Conservation (phyloP, 495 filamentous ascomycete species). For the Penicillium silybi region DNA sequence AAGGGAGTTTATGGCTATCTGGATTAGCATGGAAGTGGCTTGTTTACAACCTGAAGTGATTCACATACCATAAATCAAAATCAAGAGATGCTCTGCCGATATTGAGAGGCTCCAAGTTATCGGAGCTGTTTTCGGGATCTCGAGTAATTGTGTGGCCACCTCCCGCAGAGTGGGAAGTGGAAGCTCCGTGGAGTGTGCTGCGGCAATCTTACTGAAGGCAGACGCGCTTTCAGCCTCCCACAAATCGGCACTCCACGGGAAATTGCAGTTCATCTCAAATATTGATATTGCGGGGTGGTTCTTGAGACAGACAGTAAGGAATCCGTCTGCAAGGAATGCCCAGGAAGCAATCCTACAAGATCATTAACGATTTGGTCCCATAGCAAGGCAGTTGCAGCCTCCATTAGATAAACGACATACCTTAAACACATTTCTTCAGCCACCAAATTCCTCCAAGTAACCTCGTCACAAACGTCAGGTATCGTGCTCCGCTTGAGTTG, state of each 20-base stretch:
- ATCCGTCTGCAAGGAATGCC: conserved; percentile 37
- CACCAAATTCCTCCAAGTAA: conserved; percentile 24
- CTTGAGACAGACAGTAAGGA: conserved; percentile 39
- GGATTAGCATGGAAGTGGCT: background rate
- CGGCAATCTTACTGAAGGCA: conserved; percentile 24
- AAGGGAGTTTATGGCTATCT: conserved; percentile 30
- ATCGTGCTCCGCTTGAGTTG: conserved; percentile 20
- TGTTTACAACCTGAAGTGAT: background rate
- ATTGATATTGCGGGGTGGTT: conserved; percentile 33
- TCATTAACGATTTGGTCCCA: background rate
- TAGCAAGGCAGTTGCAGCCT: background rate
- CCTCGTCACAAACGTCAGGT: conserved; percentile 18
- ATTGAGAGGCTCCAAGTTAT: conserved; percentile 26
- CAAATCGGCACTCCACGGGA: conserved; percentile 34
- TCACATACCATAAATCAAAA: conserved; percentile 34
- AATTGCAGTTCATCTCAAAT: conserved; percentile 37
- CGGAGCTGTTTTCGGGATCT: conserved; percentile 8
- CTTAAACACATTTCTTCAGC: conserved; percentile 37
- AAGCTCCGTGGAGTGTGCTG: background rate
- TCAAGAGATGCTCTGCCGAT: conserved; percentile 32
- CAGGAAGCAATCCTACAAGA: conserved; percentile 29
- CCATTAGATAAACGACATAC: conserved; percentile 5
- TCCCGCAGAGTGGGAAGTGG: conserved; percentile 26
- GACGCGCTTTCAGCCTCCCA: conserved; percentile 35
- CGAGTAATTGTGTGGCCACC: conserved; percentile 24